phyloP scores from a whole-genome alignment of 371 early-diverging fungal species.

The Umbelopsis sp. region DNA sequence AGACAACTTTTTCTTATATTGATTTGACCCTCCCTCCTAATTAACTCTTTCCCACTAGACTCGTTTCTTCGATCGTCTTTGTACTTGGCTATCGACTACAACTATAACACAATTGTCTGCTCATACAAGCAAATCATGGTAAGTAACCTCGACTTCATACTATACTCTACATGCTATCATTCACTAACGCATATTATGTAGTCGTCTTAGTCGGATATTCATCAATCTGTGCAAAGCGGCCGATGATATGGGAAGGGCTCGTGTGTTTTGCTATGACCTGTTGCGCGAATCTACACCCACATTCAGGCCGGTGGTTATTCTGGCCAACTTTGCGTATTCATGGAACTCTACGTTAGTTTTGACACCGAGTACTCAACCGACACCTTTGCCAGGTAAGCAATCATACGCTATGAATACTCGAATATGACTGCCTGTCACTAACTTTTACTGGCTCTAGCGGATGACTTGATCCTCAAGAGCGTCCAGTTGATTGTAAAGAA shows the following conservation, averaged over 20 bases:
- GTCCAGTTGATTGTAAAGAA: neutral
- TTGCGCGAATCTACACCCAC: neutral
- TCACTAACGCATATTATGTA: neutral
- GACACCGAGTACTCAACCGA: neutral
- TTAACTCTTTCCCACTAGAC: neutral
- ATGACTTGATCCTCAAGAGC: neutral
- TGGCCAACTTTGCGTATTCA: conserved; percentile 9
- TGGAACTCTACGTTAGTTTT: neutral
- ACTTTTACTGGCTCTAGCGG: neutral
- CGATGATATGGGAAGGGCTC: neutral
- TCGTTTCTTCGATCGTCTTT: neutral
- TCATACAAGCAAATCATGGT: conserved; percentile 1
- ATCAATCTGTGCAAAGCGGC: conserved; percentile 11
- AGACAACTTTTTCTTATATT: neutral
- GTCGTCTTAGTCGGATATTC: conserved; percentile 1
- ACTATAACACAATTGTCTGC: neutral
- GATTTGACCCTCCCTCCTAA: neutral
- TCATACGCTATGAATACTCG: neutral
- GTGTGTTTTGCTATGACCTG: neutral
- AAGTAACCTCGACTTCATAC: neutral
- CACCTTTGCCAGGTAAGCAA: neutral
- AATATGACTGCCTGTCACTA: neutral
- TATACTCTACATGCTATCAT: neutral
- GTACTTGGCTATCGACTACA: neutral
- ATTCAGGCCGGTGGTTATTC: neutral